Conservation (phyloP, 495 filamentous ascomycete species). For the Podospora pseudoanserina region DNA sequence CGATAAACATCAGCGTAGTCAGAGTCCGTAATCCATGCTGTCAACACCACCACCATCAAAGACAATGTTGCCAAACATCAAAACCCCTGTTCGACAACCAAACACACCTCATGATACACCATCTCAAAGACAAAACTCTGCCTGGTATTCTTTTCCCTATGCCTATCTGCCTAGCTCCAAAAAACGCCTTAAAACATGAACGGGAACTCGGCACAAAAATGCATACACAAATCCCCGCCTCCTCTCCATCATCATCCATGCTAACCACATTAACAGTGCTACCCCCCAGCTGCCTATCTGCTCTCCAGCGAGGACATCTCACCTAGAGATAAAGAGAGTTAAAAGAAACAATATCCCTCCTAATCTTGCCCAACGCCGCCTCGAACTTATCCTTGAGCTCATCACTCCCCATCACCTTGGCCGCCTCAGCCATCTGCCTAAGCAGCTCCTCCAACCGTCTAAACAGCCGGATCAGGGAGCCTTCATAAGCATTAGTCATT, state of each 20-base stretch:
- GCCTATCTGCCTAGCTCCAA: neutral
- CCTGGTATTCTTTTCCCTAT: neutral
- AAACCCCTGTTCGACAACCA: too few species aligned
- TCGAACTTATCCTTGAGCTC: conserved; percentile 91
- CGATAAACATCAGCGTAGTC: too few species aligned
- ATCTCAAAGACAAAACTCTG: neutral
- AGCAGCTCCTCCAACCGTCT: conserved; percentile 90
- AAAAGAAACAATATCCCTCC: conserved; percentile 87
- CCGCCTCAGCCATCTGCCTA: conserved; percentile 95
- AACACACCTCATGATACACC: neutral
- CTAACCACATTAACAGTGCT: too few species aligned
- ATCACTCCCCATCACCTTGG: conserved; percentile 96
- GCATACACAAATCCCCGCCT: neutral
- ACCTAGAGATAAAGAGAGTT: conserved; percentile 80
- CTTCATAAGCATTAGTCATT: conserved; percentile 98
- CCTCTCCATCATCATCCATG: too few species aligned
- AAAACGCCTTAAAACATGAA: neutral
- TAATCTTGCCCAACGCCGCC: conserved; percentile 73
- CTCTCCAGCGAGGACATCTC: too few species aligned
- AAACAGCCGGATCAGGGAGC: conserved; percentile 92
- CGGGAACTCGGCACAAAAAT: neutral
- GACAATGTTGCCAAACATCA: too few species aligned
- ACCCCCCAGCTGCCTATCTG: too few species aligned
- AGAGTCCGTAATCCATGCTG: too few species aligned
- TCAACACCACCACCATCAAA: too few species aligned